phyloP scores from a whole-genome alignment of 2,329 filamentous ascomycete species.

The Colletotrichum gloeosporioides region DNA sequence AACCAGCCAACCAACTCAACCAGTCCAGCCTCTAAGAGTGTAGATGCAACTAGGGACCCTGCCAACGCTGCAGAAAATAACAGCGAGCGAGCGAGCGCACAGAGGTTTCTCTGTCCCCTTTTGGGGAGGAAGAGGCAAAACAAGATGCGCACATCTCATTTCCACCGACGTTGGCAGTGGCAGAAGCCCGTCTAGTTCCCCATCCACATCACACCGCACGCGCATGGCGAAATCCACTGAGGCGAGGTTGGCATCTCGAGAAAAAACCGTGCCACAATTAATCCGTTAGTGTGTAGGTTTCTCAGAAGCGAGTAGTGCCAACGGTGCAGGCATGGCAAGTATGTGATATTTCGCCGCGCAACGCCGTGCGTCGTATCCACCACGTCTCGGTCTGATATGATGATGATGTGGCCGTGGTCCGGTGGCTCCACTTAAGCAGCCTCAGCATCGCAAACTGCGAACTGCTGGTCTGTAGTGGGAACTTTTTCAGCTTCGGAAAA shows the following conservation, averaged over 20 bases:
- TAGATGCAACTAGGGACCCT: neutral
- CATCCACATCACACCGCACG: neutral
- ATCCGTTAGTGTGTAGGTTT: neutral
- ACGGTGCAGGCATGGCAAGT: neutral
- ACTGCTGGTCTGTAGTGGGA: neutral
- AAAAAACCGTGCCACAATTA: neutral
- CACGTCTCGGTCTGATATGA: neutral
- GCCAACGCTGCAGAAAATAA: neutral
- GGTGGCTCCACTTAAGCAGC: neutral
- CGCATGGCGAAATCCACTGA: neutral
- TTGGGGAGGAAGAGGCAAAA: neutral
- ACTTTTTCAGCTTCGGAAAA: neutral
- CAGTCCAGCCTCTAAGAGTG: neutral
- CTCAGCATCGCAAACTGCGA: neutral
- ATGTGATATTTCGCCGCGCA: neutral
- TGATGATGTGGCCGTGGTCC: neutral
- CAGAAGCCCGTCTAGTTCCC: neutral
- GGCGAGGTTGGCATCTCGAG: neutral
- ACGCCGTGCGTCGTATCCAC: neutral
- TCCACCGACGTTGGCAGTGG: conserved; percentile 4
- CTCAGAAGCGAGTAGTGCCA: neutral
- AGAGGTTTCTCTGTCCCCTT: neutral
- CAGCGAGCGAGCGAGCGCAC: neutral
- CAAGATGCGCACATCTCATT: neutral
- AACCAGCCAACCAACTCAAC: neutral